Percentiles rank a stretch among this genome's conserved stretches.
These are phyloP conservation scores for Adansonia rubrostipa DNA, from an alignment of 441 rosid genomes.

Conservation along the genomic window DNA sequence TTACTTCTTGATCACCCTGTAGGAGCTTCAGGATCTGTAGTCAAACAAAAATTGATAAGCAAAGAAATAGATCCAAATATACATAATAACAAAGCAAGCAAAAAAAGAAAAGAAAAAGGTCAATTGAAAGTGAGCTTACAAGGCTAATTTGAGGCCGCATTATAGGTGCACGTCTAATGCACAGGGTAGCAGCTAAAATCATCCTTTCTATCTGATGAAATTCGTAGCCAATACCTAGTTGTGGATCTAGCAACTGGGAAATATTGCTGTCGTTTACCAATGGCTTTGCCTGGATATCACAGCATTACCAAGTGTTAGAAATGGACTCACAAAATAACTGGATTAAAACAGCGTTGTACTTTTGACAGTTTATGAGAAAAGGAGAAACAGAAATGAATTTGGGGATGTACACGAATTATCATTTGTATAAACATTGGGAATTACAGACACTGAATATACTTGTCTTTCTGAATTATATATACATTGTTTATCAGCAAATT, in stretches of 20 bases:
- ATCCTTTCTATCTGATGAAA: not conserved
- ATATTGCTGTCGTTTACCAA: not conserved
- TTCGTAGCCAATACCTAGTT: not conserved
- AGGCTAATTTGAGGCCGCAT: constrained; percentile 72
- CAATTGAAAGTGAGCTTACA: constrained; percentile 45
- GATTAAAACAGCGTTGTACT: too few relatives aligned
- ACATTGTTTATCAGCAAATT: not conserved
- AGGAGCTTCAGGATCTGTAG: constrained; percentile 80
- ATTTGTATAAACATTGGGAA: too few relatives aligned
- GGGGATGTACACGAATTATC: not conserved
- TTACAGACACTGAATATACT: not conserved
- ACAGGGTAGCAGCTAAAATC: constrained; percentile 75
- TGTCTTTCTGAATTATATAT: not conserved
- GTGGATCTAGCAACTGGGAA: constrained; percentile 29
- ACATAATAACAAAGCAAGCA: not conserved
- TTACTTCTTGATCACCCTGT: constrained; percentile 72
- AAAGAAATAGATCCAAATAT: not conserved
- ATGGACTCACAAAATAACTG: too few relatives aligned
- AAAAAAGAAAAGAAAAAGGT: too few relatives aligned
- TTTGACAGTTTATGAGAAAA: not conserved
- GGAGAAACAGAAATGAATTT: not conserved
- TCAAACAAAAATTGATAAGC: not conserved
- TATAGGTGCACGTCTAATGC: constrained; percentile 65
- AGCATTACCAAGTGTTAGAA: not conserved
- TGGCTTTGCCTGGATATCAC: not conserved